phyloP scores from a whole-genome alignment of 2,329 filamentous ascomycete species.

The Paradendryphiella salina region DNA sequence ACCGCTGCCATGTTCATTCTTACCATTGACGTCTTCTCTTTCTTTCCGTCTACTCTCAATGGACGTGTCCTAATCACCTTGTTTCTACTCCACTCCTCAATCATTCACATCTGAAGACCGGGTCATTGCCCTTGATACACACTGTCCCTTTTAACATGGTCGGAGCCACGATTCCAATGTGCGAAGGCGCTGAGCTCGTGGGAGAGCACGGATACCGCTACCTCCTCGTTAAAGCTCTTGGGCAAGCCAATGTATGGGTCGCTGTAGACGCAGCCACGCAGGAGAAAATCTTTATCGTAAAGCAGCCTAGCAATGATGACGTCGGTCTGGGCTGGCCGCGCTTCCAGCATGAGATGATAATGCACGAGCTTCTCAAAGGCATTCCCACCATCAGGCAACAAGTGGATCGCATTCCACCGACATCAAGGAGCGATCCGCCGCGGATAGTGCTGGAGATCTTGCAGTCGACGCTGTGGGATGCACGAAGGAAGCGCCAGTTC shows the following conservation, averaged over 20 bases:
- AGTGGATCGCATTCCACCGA: conserved; percentile 14
- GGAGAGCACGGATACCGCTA: conserved; percentile 16
- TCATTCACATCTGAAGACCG: not conserved
- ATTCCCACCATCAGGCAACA: conserved; percentile 13
- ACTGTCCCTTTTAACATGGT: conserved; percentile 1
- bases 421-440: conserved; percentile 7
- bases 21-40: conserved; percentile 2
- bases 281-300: conserved; percentile 16
- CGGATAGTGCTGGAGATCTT: conserved; percentile 15
- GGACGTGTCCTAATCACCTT: not conserved
- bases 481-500: conserved; percentile 13
- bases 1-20: not conserved
- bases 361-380: conserved; percentile 17
- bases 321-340: conserved; percentile 11
- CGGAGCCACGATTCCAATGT: conserved; percentile 7
- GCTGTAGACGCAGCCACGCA: conserved; percentile 17
- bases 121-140: not conserved
- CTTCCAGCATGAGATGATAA: conserved; percentile 18
- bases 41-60: not conserved
- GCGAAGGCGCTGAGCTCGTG: conserved; percentile 15
- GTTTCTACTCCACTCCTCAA: not conserved
- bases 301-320: conserved; percentile 16
- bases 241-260: conserved; percentile 16
- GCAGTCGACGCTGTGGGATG: conserved; percentile 15
- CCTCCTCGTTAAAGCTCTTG: conserved; percentile 14